Base-by-base conservation (phyloP, 1,284 basidiomycete species). In the Marasmius sp. region DNA sequence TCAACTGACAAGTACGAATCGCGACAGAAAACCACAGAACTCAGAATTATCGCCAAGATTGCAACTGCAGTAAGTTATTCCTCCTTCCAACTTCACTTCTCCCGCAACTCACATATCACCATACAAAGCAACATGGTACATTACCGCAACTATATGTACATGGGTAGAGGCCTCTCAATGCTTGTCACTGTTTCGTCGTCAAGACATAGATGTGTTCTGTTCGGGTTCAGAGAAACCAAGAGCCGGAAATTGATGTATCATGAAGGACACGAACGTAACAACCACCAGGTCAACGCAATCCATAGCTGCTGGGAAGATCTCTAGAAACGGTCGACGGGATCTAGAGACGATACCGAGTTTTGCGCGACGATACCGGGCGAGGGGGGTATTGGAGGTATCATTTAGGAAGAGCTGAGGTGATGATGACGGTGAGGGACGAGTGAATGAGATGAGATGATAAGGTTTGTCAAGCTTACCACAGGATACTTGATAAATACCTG, bases 321-420 rank as follows among this genome's bases (percentile, higher is more conserved):
- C 77, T 5, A 79, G 69, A 54, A 74, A 77, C 3, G 75, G 74
- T 49, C 71, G 70, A 12, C 78, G 71, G 45, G 76, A 71, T 20
- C 76, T 72, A 8, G 77, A 79, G 12, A 79, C 71, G 38, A 79
- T 78, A 11, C 78, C 78, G 9, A 79, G 63, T 62, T 79, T 78
- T 2, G 77, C 76, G 6, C 74, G 72, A 16, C 72, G 73, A 59
- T 77, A 79, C 14, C 76, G 72, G 27, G 78, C 78, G 20, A 79
- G 62, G 20, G 73, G 74, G 1, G 71, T 74, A 38, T 65, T 65
- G 1, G 72, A 68, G 49, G 68, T 70, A 49, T 72, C 73, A 36
- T 73, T 68, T 16, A 74, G 59, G 8, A 73, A 64, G 6, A 77
- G 65, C 75, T 77, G 57, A 34, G 38, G 27, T 27, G 27, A 41